Conservation (phyloP, 2,329 filamentous ascomycete genomes). For the Xenoacremonium recifei region DNA sequence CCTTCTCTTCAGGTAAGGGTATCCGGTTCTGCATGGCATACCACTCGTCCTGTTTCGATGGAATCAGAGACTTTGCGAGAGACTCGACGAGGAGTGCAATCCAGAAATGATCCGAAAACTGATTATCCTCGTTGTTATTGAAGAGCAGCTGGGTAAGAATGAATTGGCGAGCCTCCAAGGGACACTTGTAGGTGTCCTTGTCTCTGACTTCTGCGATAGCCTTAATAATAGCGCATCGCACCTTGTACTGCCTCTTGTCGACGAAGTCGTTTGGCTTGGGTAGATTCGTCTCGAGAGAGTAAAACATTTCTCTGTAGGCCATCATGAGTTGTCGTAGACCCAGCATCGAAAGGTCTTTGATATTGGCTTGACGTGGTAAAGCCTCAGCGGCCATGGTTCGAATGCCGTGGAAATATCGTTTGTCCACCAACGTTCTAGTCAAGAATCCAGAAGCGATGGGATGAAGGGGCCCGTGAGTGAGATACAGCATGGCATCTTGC, state of each 20-base stretch:
- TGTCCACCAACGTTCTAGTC: slow-evolving; percentile 84
- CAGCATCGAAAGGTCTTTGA: slow-evolving; percentile 66
- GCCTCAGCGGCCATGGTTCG: slow-evolving; percentile 80
- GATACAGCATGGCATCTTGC: slow-evolving; percentile 72
- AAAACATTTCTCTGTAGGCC: slow-evolving; percentile 86
- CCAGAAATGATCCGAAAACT: slow-evolving; percentile 87
- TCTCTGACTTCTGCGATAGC: slow-evolving; percentile 80
- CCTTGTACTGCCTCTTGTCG: slow-evolving; percentile 79
- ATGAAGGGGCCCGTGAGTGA: slow-evolving; percentile 66
- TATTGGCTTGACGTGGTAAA: slow-evolving; percentile 71
- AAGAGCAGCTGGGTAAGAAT: slow-evolving; percentile 86
- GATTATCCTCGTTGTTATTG: slow-evolving; percentile 91
- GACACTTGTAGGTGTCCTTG: slow-evolving; percentile 67
- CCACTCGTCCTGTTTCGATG: slow-evolving; percentile 44
- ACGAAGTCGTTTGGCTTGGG: slow-evolving; percentile 89
- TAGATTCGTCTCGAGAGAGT: slow-evolving; percentile 73
- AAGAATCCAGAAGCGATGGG: slow-evolving; percentile 86
- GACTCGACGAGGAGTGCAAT: slow-evolving; percentile 74
- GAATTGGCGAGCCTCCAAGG: slow-evolving; percentile 75
- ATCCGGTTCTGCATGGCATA: slow-evolving; percentile 44
- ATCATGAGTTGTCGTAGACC: slow-evolving; percentile 82
- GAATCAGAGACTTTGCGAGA: slow-evolving; percentile 58
- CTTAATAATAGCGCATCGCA: slow-evolving; percentile 79
- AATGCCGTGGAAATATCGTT: slow-evolving; percentile 90
- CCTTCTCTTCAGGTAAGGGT: slow-evolving; percentile 43